These are phyloP conservation scores for Datura wrightii DNA, from an alignment of 257 asterid genomes.

Conservation along the genomic window DNA sequence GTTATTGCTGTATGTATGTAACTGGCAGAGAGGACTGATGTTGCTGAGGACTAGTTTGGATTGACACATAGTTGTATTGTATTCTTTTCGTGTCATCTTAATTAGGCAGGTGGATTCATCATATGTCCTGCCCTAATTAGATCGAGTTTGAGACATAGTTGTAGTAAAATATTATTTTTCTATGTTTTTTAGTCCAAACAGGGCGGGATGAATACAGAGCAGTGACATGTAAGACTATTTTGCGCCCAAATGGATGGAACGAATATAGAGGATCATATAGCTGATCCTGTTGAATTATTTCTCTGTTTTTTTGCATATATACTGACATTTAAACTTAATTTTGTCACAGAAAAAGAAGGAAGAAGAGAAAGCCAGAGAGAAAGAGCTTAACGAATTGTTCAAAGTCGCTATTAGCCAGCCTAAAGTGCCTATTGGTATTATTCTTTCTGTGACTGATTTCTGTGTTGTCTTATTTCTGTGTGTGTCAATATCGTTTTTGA, in stretches of 20 bases:
- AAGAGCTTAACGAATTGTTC: slow-evolving; percentile 84
- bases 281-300: not conserved
- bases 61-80: not conserved
- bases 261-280: not conserved
- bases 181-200: not conserved
- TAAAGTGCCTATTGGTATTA: slow-evolving; percentile 87
- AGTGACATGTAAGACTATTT: not conserved
- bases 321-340: slow-evolving; percentile 25
- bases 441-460: not conserved
- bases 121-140: not conserved
- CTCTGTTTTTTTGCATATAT: not conserved
- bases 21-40: not conserved
- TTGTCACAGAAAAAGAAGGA: slow-evolving; percentile 92
- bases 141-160: not conserved
- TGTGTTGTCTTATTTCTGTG: not conserved
- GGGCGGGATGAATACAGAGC: not conserved
- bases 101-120: not conserved
- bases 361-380: slow-evolving; percentile 89
- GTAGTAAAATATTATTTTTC: not conserved
- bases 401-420: slow-evolving; percentile 94
- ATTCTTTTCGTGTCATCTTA: not conserved
- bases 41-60: not conserved
- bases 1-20: not conserved
- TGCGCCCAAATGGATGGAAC: not conserved
- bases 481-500: not conserved